These are phyloP conservation scores for Priceomyces haplophilus DNA, from an alignment of 805 yeast species.

Conservation along the genomic window DNA sequence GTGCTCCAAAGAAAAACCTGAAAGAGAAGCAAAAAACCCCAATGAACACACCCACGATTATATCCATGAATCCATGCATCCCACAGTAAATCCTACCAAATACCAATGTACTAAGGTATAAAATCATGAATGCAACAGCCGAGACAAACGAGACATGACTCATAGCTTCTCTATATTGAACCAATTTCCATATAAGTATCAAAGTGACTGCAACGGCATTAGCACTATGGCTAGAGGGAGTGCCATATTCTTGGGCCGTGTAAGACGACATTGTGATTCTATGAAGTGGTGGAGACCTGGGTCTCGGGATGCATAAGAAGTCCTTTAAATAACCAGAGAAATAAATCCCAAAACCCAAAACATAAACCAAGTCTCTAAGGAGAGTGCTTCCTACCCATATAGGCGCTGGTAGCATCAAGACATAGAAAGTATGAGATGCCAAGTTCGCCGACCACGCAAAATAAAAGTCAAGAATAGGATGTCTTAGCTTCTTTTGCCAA, in stretches of 20 bases:
- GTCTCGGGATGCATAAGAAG: conserved; percentile 85
- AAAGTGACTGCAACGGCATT: conserved; percentile 84
- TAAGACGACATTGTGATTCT: conserved; percentile 88
- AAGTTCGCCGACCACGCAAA: conserved; percentile 86
- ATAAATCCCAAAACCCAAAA: conserved; percentile 69
- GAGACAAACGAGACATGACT: conserved; percentile 13
- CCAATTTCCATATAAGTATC: conserved; percentile 25
- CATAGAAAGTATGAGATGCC: conserved; percentile 93
- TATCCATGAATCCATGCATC: conserved; percentile 91
- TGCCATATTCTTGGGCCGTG: conserved; percentile 91
- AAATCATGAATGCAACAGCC: conserved; percentile 18
- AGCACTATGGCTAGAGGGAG: conserved; percentile 92
- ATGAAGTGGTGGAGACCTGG: conserved; percentile 85
- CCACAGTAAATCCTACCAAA: conserved; percentile 91
- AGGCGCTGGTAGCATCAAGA: conserved; percentile 80
- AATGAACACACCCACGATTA: conserved; percentile 58
- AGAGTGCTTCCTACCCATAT: conserved; percentile 70
- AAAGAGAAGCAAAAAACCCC: conserved; percentile 56
- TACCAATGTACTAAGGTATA: conserved; percentile 64
- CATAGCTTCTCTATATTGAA: conserved; percentile 7
- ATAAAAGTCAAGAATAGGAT: conserved; percentile 58
- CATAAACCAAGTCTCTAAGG: conserved; percentile 57
- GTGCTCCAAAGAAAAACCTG: conserved; percentile 38
- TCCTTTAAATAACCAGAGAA: conserved; percentile 78
- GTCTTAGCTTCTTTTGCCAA: conserved; percentile 54